phyloP scores from a whole-genome alignment of 2,329 filamentous ascomycete species.

The Didymosphaeria variabile region DNA sequence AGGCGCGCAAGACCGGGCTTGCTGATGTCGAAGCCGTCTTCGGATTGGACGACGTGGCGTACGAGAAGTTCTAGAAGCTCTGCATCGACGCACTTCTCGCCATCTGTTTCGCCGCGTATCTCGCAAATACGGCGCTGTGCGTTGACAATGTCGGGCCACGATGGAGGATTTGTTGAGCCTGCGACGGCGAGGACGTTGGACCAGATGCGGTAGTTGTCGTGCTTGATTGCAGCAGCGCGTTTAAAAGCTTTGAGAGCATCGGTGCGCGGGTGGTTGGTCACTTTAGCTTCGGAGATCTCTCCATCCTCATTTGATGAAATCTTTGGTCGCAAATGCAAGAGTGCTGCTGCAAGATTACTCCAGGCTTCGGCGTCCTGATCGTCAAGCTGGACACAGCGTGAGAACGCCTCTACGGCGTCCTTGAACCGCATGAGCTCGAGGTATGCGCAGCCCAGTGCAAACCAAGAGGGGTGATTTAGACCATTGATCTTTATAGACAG shows the following conservation, averaged over 20 bases:
- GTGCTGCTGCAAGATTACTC: constrained; percentile 89
- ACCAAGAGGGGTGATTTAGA: constrained; percentile 86
- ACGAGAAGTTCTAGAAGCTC: constrained; percentile 77
- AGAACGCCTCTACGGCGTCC: constrained; percentile 84
- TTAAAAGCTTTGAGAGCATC: constrained; percentile 88
- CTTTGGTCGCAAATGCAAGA: constrained; percentile 72
- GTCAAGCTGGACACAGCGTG: constrained; percentile 82
- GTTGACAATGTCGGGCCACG: constrained; percentile 77
- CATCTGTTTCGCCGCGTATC: constrained; percentile 70
- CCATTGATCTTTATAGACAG: constrained; percentile 81
- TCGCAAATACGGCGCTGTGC: constrained; percentile 79
- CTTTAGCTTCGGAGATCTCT: constrained; percentile 49
- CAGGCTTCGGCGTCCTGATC: constrained; percentile 91
- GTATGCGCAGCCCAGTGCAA: constrained; percentile 86
- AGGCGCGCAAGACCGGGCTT: constrained; percentile 65
- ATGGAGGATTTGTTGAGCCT: constrained; percentile 77
- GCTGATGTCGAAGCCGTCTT: constrained; percentile 50
- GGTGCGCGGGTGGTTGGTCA: constrained; percentile 61
- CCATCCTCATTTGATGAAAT: constrained; percentile 47
- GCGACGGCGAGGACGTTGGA: constrained; percentile 93
- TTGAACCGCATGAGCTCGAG: constrained; percentile 80
- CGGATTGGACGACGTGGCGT: constrained; percentile 68
- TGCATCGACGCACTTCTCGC: constrained; percentile 80
- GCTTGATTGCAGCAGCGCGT: constrained; percentile 81
- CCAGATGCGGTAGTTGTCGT: constrained; percentile 93